Base-by-base conservation (phyloP, 257 asterid species). In the Craterostigma plantagineum region DNA sequence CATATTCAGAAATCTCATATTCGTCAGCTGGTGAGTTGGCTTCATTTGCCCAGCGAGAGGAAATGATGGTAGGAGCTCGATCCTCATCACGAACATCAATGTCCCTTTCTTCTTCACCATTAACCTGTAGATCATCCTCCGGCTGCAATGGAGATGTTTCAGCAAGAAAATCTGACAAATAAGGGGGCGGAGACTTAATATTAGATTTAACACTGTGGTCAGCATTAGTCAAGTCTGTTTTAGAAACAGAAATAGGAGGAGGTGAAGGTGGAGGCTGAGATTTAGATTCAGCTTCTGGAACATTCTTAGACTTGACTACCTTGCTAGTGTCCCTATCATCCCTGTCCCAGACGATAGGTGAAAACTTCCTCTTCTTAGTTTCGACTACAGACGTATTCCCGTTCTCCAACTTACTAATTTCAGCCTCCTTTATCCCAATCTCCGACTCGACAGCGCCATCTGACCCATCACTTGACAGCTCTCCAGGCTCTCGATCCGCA, bases 321-420 rank as follows among this genome's bases (percentile, higher is more conserved):
- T 55, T 58, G 52, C 46, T 57, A 4, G 39, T 59, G 43, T 64
- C 73, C 62, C 65, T 62, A 53, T 75, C 77, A 52, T 78, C 93
- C 58, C 78, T 70, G 51, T 81, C 95, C 93, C 95, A 87, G 42
- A 79, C 71, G 67, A 81, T 76, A 14, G 97, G 97, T 0, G 93
- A 76, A 53, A 68, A 81, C 58, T 81, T 86, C 52, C 92, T 59
- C 65, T 73, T 86, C 14, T 65, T 81, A 52, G 40, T 64, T 56
- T 38, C 60, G 33, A 48, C 15, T 34, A 65, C 67, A 16, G 72
- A 57, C 4, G 23, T 48, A 33, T 42, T 42, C 60, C 70, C 75
- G 55, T 62, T 70, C 42, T 61, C 76, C 7, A 41, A 11, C 55
- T n/a, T 55, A 63, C 54, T 67, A 48, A 38, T 47, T 48, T 56